phyloP scores from a whole-genome alignment of 768 basidiomycete species.

The Amanita pseudoporphyria region DNA sequence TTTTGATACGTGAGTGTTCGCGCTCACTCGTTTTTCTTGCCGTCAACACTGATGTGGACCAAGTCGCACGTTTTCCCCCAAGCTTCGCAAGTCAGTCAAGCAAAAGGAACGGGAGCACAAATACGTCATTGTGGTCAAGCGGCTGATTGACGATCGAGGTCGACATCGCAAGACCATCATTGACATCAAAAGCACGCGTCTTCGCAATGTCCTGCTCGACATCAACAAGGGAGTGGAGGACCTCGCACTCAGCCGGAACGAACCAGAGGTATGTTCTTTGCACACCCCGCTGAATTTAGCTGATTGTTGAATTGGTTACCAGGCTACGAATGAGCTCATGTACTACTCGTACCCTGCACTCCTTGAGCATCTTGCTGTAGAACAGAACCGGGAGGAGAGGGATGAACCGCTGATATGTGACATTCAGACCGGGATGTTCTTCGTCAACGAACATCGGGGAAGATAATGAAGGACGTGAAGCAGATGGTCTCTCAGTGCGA shows the following conservation, averaged over 20 bases:
- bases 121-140: background rate
- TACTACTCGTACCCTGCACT: too few species aligned
- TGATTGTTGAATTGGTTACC: background rate
- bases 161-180: background rate
- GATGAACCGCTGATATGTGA: too few species aligned
- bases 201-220: background rate
- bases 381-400: too few species aligned
- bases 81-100: conserved; percentile 1
- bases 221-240: conserved; percentile 1
- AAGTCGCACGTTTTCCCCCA: background rate
- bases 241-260: background rate
- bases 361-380: too few species aligned
- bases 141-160: background rate
- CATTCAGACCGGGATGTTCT: too few species aligned
- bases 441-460: too few species aligned
- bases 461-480: too few species aligned
- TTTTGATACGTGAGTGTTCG: background rate
- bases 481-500: too few species aligned
- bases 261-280: background rate
- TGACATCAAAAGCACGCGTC: background rate
- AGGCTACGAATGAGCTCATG: too few species aligned
- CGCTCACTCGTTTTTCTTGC: background rate
- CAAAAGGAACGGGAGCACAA: background rate
- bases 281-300: background rate
- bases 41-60: background rate